phyloP scores from a whole-genome alignment of 2,329 filamentous ascomycete genomes.

The Fusarium gaditjirri region DNA sequence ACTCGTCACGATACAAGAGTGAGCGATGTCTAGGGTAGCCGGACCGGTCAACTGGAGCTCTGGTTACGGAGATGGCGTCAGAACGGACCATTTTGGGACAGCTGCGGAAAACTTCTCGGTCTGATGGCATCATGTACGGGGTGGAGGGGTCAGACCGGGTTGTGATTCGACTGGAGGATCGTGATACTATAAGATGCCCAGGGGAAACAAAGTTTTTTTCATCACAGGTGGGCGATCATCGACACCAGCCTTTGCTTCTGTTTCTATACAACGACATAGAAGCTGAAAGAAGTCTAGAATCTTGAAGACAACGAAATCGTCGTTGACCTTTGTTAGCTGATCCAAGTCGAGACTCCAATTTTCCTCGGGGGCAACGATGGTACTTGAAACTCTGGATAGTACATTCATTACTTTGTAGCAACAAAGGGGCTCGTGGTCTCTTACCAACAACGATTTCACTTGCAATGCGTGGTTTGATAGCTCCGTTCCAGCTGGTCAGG shows the following conservation, averaged over 20 bases:
- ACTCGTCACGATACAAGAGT: background rate
- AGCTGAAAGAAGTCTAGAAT: conserved; percentile 1
- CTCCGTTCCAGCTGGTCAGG: conserved; percentile 31
- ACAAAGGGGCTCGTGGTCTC: background rate
- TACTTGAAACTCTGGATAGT: background rate
- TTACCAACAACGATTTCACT: conserved; percentile 10
- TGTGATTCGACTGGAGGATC: conserved; percentile 35
- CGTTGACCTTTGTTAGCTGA: background rate
- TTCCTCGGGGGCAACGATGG: background rate
- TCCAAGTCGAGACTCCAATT: background rate
- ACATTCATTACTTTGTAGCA: background rate
- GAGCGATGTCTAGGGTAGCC: conserved; percentile 27
- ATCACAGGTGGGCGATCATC: background rate
- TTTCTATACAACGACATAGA: background rate
- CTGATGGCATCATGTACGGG: conserved; percentile 37
- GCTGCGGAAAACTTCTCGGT: conserved; percentile 20
- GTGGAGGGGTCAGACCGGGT: conserved; percentile 17
- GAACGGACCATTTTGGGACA: conserved; percentile 26
- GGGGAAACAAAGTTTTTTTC: conserved; percentile 31
- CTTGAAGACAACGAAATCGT: background rate
- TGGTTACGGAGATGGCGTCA: conserved; percentile 39
- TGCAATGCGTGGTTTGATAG: conserved; percentile 26
- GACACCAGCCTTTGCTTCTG: conserved; percentile 11
- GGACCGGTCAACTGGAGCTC: conserved; percentile 31
- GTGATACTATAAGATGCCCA: conserved; percentile 23